A percentile compares a stretch with the other conserved stretches of the same genome.
Conservation (phyloP, 768 basidiomycete genomes). For the Nidularia pulvinata region DNA sequence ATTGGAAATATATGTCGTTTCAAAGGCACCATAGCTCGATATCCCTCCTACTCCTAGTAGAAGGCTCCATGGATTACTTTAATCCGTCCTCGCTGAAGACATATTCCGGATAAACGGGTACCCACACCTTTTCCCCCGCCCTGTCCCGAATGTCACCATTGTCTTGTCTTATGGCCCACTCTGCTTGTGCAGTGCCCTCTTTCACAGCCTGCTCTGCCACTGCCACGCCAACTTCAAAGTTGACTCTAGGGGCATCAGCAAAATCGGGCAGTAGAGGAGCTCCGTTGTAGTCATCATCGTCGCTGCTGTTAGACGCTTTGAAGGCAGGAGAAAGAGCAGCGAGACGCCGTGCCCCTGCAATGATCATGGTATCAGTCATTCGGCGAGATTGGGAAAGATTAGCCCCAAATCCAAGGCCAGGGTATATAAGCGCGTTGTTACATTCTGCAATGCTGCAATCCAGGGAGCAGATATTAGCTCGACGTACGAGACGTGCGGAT, state of each 20-base stretch:
- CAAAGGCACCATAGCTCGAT: too few species aligned
- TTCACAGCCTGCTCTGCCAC: constrained; percentile 78
- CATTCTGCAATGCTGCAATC: constrained; percentile 65
- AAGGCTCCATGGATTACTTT: constrained; percentile 9
- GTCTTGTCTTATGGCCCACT: constrained; percentile 2
- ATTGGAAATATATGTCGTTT: too few species aligned
- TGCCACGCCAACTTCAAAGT: constrained; percentile 78
- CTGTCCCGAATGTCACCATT: constrained; percentile 50
- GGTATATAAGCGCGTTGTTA: constrained; percentile 83
- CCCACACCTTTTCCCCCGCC: constrained; percentile 57
- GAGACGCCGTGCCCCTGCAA: constrained; percentile 74
- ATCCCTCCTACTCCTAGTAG: too few species aligned
- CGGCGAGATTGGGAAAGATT: constrained; percentile 62
- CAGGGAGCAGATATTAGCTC: background rate
- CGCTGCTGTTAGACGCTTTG: background rate
- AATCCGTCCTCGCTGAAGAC: constrained; percentile 60
- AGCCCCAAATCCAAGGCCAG: constrained; percentile 82
- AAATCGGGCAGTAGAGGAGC: constrained; percentile 78
- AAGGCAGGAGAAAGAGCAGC: constrained; percentile 72
- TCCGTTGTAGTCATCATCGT: constrained; percentile 56
- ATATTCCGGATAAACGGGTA: constrained; percentile 64
- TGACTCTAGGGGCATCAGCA: constrained; percentile 67
- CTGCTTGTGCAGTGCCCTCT: constrained; percentile 66
- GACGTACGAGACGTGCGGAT: background rate
- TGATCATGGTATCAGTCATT: constrained; percentile 87